Conservation (phyloP, 177 flowering plant genomes). For the Vitis hybrid region DNA sequence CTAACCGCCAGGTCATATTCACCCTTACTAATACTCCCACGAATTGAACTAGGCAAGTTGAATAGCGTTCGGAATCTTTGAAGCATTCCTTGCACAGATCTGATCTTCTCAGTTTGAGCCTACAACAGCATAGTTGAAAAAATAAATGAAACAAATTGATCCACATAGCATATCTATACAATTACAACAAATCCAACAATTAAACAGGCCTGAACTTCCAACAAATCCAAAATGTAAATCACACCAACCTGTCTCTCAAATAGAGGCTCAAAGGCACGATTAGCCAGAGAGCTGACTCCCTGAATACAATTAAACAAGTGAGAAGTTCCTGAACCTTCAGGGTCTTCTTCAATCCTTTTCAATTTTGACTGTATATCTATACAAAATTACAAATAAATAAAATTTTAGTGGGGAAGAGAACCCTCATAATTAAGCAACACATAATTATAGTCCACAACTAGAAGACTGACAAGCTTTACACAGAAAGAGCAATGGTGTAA, state of each 20-base stretch:
- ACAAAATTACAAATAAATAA: conserved; percentile 3
- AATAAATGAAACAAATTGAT: conserved; percentile 3
- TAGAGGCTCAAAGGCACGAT: conserved; percentile 86
- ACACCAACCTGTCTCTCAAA: conserved; percentile 95
- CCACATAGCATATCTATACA: neutral
- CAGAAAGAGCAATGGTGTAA: neutral
- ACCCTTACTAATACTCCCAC: conserved; percentile 94
- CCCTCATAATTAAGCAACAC: too few relatives aligned
- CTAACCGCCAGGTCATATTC: conserved; percentile 98
- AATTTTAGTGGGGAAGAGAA: too few relatives aligned
- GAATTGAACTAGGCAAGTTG: conserved; percentile 95
- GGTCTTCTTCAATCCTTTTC: conserved; percentile 95
- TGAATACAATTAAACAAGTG: conserved; percentile 72
- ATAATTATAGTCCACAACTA: neutral
- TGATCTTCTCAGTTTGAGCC: conserved; percentile 99
- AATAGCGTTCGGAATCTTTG: conserved; percentile 96
- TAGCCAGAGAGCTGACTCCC: conserved; percentile 74
- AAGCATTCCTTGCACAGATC: conserved; percentile 99
- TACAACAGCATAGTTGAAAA: conserved; percentile 26
- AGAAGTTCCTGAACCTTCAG: conserved; percentile 96
- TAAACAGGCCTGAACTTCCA: conserved; percentile 3
- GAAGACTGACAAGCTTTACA: neutral
- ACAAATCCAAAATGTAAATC: conserved; percentile 9
- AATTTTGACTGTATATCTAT: conserved; percentile 94
- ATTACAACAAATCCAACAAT: too few relatives aligned